A percentile compares a stretch with the other conserved stretches of the same genome.
Conservation (phyloP, 208 protist genomes). For the Leishmania major region DNA sequence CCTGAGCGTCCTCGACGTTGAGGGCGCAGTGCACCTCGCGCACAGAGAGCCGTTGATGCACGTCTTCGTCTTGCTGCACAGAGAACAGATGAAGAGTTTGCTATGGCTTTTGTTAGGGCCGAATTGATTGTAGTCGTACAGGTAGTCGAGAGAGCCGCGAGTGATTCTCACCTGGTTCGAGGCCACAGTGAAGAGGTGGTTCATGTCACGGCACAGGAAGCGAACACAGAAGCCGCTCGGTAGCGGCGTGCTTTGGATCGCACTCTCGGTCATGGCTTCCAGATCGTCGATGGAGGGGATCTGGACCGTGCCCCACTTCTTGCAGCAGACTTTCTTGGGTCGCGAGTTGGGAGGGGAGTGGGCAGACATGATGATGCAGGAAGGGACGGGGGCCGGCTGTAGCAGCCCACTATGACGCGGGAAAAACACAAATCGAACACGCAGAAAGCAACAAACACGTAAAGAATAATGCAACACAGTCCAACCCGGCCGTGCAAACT, state of each 20-base stretch:
- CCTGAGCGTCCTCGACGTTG: constrained; percentile 47
- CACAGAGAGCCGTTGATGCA: constrained; percentile 71
- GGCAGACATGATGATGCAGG: constrained; percentile 7
- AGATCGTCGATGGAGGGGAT: constrained; percentile 66
- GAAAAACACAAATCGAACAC: not conserved
- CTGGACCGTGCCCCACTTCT: constrained; percentile 67
- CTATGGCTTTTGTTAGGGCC: constrained; percentile 80
- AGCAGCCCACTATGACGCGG: not conserved
- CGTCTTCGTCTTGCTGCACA: constrained; percentile 43
- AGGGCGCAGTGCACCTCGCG: constrained; percentile 79
- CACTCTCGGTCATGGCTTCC: constrained; percentile 36
- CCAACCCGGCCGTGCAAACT: not conserved
- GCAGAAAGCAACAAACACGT: not conserved
- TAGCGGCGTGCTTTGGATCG: constrained; percentile 39
- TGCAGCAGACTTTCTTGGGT: constrained; percentile 46
- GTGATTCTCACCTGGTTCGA: constrained; percentile 63
- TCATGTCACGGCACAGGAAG: constrained; percentile 79
- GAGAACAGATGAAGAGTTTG: constrained; percentile 71
- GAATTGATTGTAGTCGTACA: constrained; percentile 79
- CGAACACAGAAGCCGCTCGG: constrained; percentile 70
- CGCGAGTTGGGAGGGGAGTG: constrained; percentile 20
- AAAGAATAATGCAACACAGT: not conserved
- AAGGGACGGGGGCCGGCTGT: not conserved
- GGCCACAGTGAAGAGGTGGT: constrained; percentile 64
- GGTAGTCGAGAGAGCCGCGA: constrained; percentile 73